Percentiles rank a stretch among this genome's conserved stretches.
These are phyloP conservation scores for Starmera dryadoides DNA, from an alignment of 805 yeast species.

Conservation along the genomic window DNA sequence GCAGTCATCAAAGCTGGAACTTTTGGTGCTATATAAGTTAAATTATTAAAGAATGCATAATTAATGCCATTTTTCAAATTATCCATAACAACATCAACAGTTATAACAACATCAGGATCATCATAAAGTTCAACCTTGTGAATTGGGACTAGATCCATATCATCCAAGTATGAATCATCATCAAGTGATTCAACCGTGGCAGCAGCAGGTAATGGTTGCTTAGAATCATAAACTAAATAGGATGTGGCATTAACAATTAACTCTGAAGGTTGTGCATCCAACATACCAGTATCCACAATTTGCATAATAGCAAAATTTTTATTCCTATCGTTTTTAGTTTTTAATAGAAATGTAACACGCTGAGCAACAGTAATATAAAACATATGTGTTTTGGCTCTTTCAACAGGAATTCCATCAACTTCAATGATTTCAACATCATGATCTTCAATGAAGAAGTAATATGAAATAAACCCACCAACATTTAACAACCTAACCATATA, in stretches of 20 bases:
- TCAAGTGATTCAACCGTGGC: slow-evolving; percentile 37
- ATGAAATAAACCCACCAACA: slow-evolving; percentile 87
- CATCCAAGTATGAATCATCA: slow-evolving; percentile 52
- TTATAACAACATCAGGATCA: slow-evolving; percentile 58
- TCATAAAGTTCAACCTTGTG: slow-evolving; percentile 42
- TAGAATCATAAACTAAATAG: slow-evolving; percentile 49
- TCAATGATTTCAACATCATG: slow-evolving; percentile 83
- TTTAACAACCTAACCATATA: slow-evolving; percentile 77
- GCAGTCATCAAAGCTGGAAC: slow-evolving; percentile 77
- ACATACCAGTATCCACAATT: slow-evolving; percentile 66
- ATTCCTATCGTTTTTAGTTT: slow-evolving; percentile 57
- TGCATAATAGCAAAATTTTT: slow-evolving; percentile 76
- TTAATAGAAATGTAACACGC: slow-evolving; percentile 74
- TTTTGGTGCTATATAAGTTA: slow-evolving; percentile 64
- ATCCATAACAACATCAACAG: slow-evolving; percentile 70
- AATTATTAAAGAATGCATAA: slow-evolving; percentile 69
- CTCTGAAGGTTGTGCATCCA: slow-evolving; percentile 60
- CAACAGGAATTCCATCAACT: slow-evolving; percentile 85
- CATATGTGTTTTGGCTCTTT: slow-evolving; percentile 61
- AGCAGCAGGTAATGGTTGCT: slow-evolving; percentile 28
- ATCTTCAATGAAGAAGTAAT: slow-evolving; percentile 81
- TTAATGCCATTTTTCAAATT: slow-evolving; percentile 75
- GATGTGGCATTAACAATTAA: slow-evolving; percentile 64
- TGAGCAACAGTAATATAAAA: slow-evolving; percentile 87
- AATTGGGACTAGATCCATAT: slow-evolving; percentile 60